A percentile compares a stretch with the other conserved stretches of the same genome.
Conservation (phyloP, 495 filamentous ascomycete genomes). For the Paragyromitra xinjiangensis region DNA sequence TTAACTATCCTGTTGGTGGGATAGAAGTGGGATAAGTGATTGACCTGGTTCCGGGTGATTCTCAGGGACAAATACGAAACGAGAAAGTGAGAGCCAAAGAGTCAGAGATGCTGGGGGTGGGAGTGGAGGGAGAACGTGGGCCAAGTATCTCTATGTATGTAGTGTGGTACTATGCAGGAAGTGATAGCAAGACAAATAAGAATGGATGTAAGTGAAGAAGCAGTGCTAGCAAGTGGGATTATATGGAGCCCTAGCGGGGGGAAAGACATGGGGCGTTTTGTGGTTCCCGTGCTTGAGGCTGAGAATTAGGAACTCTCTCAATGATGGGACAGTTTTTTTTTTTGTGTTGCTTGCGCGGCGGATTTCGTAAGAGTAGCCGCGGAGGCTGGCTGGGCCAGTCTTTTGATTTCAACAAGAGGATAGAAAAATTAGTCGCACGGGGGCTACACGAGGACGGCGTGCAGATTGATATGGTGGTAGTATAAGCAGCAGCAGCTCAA, state of each 20-base stretch:
- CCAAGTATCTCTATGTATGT: conserved; percentile 31
- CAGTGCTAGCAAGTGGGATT: conserved; percentile 23
- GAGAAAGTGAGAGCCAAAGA: conserved; percentile 16
- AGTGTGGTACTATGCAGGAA: conserved; percentile 44
- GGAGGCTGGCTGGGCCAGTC: conserved; percentile 26
- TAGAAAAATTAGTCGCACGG: conserved; percentile 26
- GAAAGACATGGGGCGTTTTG: conserved; percentile 35
- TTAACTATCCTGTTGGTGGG: conserved; percentile 35
- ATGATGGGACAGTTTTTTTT: conserved; percentile 4
- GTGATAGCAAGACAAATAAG: conserved; percentile 33
- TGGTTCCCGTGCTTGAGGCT: conserved; percentile 42
- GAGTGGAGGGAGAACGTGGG: conserved; percentile 29
- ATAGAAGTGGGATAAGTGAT: conserved; percentile 19
- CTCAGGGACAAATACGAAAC: conserved; percentile 40
- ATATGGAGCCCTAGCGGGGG: conserved; percentile 30
- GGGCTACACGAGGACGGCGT: conserved; percentile 12
- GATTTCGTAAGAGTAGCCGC: conserved; percentile 33
- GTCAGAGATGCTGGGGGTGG: conserved; percentile 7
- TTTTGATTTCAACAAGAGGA: conserved; percentile 23
- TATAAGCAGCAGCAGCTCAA: conserved; percentile 12
- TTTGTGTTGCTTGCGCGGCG: conserved; percentile 30
- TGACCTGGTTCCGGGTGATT: conserved; percentile 34
- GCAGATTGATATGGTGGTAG: conserved; percentile 26
- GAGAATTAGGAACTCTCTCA: conserved; percentile 32
- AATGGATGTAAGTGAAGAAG: conserved; percentile 37